Base-by-base conservation (phyloP, 1,284 basidiomycete species). In the Phaffia rhodozyma region DNA sequence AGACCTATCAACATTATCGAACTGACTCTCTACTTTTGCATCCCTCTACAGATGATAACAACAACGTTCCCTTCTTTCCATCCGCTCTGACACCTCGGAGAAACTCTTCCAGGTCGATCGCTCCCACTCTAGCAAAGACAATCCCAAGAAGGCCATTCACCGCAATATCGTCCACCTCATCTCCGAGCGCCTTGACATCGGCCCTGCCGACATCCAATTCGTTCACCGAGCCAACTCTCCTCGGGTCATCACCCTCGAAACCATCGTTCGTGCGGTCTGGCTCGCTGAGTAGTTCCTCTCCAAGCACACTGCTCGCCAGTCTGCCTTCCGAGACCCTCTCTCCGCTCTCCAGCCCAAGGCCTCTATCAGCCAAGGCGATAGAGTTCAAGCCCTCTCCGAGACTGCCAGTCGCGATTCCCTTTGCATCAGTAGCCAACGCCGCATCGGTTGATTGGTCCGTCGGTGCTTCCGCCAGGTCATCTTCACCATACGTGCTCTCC, bases 41-140 rank as follows among this genome's bases (percentile, higher is more conserved):
- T 43, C 13, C 38, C 2, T 7, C 38, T 16, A 11, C 48, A 65
- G 64, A 89, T 77, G 87, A 90, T 73, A 76, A 86, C 56, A 85
- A 86, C 52, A 86, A 86, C 25, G 86, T 89, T 4, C 88, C 87
- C 0, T 89, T 90, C 72, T 77, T 87, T 60, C 87, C 86, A 74
- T 78, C 89, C 58, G 87, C 86, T 83, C 38, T 82, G 86, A 66
- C 82, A 86, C 51, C 88, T 86, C 43, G 55, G 55, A 54, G 63
- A 48, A 23, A 81, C 84, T 56, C 89, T 86, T 23, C 82, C 13
- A 43, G 38, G 13, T 43, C 38, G 38, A 43, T 43, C 13, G 38
- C 13, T 43, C 38, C 38, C 16, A 16, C 38, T 43, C 13, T 43
- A 11, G 38, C 38, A 16, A 43, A 43, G 38, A 43, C 38, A 43